Percentiles rank a stretch among this genome's conserved stretches.
phyloP scores from a whole-genome alignment of 305 asterid genomes.

The Nicotiana rustica region DNA sequence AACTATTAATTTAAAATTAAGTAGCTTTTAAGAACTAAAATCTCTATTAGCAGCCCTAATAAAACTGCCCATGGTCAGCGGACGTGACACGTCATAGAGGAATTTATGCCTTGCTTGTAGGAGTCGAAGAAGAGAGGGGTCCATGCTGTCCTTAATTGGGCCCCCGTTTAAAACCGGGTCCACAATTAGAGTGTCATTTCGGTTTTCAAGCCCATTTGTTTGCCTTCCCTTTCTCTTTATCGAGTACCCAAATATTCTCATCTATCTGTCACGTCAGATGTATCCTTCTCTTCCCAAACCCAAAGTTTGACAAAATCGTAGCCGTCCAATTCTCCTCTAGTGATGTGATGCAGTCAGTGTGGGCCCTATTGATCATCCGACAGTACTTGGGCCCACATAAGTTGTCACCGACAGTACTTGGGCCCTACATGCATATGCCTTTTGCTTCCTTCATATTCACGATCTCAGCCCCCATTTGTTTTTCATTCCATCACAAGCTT shows the following conservation, averaged over 20 bases:
- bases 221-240: constrained; percentile 51
- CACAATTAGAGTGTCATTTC: constrained; percentile 55
- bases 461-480: constrained; percentile 42
- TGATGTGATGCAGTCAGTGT: constrained; percentile 23
- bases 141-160: constrained; percentile 35
- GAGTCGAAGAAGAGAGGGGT: constrained; percentile 53
- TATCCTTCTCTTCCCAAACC: constrained; percentile 44
- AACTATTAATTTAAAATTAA: too few species aligned
- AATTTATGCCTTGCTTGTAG: constrained; percentile 80
- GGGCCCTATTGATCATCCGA: constrained; percentile 36
- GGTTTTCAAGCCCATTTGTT: constrained; percentile 46
- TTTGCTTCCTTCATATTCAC: constrained; percentile 89
- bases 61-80: constrained; percentile 34
- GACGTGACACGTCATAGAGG: constrained; percentile 60
- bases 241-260: constrained; percentile 78
- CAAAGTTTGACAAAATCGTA: constrained; percentile 19
- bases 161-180: constrained; percentile 35
- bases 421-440: constrained; percentile 54
- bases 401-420: constrained; percentile 47
- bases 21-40: too few species aligned
- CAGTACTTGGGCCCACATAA: constrained; percentile 39
- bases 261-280: constrained; percentile 58
- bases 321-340: constrained; percentile 41
- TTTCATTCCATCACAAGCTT: constrained; percentile 42
- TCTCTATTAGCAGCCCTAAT: too few species aligned